Percentiles rank a stretch among this genome's conserved stretches.
Conservation (phyloP, 352 stramenopile species). For the Elongisporangium prolatum region DNA sequence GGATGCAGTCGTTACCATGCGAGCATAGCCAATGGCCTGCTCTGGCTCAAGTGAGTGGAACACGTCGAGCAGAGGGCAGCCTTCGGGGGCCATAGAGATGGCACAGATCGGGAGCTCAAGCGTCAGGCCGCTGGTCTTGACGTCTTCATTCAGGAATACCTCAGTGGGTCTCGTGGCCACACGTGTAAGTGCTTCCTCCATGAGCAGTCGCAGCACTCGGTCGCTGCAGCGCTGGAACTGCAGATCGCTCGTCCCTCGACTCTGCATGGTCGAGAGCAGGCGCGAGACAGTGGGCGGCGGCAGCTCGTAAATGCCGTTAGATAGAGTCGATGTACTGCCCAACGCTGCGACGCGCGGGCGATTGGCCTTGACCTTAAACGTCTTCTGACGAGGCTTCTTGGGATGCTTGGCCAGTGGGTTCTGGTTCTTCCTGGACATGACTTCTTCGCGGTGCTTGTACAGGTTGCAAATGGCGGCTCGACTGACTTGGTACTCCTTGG, state of each 20-base stretch:
- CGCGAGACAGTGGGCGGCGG: conserved; percentile 29
- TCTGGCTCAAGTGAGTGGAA: conserved; percentile 10
- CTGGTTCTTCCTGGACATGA: conserved; percentile 35
- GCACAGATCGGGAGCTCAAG: conserved; percentile 34
- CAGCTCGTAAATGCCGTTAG: conserved; percentile 22
- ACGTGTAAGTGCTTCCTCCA: conserved; percentile 47
- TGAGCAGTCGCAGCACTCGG: conserved; percentile 41
- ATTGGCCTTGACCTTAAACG: conserved; percentile 11
- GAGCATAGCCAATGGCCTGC: background rate
- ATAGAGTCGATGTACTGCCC: conserved; percentile 1
- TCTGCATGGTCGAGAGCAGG: conserved; percentile 34
- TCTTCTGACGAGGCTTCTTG: conserved; percentile 35
- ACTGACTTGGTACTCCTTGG: conserved; percentile 64
- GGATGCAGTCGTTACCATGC: background rate
- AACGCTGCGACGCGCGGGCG: background rate
- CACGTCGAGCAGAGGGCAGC: conserved; percentile 27
- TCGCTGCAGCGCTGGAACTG: conserved; percentile 32
- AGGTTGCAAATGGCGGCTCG: conserved; percentile 60
- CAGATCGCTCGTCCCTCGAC: conserved; percentile 22
- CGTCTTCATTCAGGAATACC: conserved; percentile 18
- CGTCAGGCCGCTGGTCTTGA: conserved; percentile 22
- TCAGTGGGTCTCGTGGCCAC: conserved; percentile 30
- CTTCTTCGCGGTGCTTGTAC: conserved; percentile 49
- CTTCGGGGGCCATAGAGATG: conserved; percentile 18
- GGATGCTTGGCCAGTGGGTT: conserved; percentile 56